Base-by-base conservation (phyloP, 768 basidiomycete genomes). In the Cytidiella melzeri region DNA sequence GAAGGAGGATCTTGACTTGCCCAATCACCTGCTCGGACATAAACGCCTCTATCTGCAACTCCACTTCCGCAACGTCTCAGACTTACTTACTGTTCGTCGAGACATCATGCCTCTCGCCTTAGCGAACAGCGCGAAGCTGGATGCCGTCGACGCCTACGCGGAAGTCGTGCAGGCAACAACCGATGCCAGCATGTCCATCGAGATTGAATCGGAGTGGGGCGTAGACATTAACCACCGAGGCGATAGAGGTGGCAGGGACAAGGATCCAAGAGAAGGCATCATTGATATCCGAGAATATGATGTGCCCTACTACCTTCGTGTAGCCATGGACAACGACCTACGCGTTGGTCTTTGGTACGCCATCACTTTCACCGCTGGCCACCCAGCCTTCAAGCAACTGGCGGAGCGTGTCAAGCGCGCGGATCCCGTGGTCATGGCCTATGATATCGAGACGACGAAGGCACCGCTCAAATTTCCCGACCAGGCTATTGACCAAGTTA, bases 401-500 rank as follows among this genome's bases (percentile, higher is more conserved):
- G 67, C 72, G 19, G 90, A 94, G 57, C 82, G 92, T 48, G 93
- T 98, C 51, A 95, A 96, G 64, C 93, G 96, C 79, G 93, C 96
- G 19, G 96, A 99, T 61, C 96, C 96, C 0, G 93, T 99, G 38
- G 93, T 99, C 45, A 87, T 99, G 91, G 96, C 96, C 0, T 99
- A 76, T 65, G 96, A 98, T 81, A 99, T 99, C 62, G 96, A 99
- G 67, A 94, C 92, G 15, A 95, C 94, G 1, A 99, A 99, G 69
- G 87, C 91, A n/a, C 95, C 96, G n/a, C 81, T 98, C 59, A 98
- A 98, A 67, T 98, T 98, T 63, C 95, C 96, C 1, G 96, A 98
- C 70, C 87, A 93, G 57, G 79, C 82, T 5, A 84, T 91, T 21
- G 96, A 98, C 71, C 94, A 97, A 64, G 92, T 99, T 59, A 99